Evolutionary conservation across 306 rosid genomes (phyloP).

Genomic region (Arachis stenosperma): DNA sequence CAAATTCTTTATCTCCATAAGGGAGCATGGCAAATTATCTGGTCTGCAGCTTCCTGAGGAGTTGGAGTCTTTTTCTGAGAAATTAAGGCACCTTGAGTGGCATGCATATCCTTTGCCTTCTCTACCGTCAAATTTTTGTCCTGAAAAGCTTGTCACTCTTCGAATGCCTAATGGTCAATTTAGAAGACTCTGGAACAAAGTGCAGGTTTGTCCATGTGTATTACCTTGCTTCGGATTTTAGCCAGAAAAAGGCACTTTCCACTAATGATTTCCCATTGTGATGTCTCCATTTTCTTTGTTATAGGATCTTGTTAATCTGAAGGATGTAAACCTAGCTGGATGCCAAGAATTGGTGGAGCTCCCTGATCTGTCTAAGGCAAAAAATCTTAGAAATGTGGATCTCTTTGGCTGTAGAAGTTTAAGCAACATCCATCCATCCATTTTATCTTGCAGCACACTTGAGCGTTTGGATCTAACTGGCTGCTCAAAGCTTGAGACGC

Average conservation of each 20-base stretch:
- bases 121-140: slow-evolving; percentile 25
- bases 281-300: neutral
- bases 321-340: neutral
- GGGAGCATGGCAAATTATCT: neutral
- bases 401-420: neutral
- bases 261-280: no score
- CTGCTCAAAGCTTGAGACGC: neutral
- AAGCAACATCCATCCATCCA: neutral
- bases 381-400: neutral
- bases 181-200: slow-evolving; percentile 27
- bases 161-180: neutral
- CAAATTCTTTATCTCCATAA: neutral
- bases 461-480: fast-evolving
- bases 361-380: neutral
- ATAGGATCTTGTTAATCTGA: neutral
- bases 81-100: slow-evolving; percentile 32
- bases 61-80: neutral
- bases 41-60: neutral
- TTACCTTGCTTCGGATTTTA: neutral
- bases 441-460: neutral
- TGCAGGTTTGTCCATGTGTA: neutral
- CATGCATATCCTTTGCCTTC: slow-evolving; percentile 12
- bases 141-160: slow-evolving; percentile 22
- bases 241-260: no score
- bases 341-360: neutral